Evolutionary conservation across 2,329 filamentous ascomycete genomes (phyloP).

Genomic region (Fusarium longipes): DNA sequence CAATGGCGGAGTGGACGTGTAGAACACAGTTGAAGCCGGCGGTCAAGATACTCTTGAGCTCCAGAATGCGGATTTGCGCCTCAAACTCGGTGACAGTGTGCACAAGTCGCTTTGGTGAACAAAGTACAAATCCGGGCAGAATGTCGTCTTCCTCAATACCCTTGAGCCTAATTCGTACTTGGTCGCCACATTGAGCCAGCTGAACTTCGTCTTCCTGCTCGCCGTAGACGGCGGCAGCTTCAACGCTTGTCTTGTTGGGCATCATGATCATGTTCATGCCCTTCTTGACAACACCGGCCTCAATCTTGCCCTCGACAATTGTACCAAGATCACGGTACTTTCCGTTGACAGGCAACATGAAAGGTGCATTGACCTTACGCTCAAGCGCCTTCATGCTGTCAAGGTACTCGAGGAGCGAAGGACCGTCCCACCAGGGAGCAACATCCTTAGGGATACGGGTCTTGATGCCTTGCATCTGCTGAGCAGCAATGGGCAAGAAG

Average conservation of each 20-base stretch:
- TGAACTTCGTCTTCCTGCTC: conserved; percentile 94
- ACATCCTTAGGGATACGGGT: conserved; percentile 81
- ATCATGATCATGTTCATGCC: conserved; percentile 89
- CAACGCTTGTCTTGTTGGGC: conserved; percentile 87
- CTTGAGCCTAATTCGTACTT: conserved; percentile 90
- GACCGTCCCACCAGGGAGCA: conserved; percentile 86
- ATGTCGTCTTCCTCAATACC: conserved; percentile 99
- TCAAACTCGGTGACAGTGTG: conserved; percentile 92
- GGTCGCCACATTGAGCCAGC: conserved; percentile 89
- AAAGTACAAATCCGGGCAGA: conserved; percentile 93
- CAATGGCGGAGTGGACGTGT: conserved; percentile 96
- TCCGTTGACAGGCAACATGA: conserved; percentile 98
- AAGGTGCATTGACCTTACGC: conserved; percentile 95
- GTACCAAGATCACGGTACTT: conserved; percentile 99
- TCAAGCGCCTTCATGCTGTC: conserved; percentile 92
- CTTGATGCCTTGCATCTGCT: conserved; percentile 88
- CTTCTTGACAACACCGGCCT: conserved; percentile 94
- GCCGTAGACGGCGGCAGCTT: conserved; percentile 87
- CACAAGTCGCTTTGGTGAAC: conserved; percentile 91
- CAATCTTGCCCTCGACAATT: conserved; percentile 97
- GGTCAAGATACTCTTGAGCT: conserved; percentile 92
- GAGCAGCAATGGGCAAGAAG: conserved; percentile 96
- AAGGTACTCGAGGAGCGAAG: conserved; percentile 94
- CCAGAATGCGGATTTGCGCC: conserved; percentile 94
- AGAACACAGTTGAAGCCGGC: conserved; percentile 98